Percentiles rank a stretch among this genome's conserved stretches.
Evolutionary conservation across 768 basidiomycete genomes (phyloP).

Genomic region (Auriculariales sp.): DNA sequence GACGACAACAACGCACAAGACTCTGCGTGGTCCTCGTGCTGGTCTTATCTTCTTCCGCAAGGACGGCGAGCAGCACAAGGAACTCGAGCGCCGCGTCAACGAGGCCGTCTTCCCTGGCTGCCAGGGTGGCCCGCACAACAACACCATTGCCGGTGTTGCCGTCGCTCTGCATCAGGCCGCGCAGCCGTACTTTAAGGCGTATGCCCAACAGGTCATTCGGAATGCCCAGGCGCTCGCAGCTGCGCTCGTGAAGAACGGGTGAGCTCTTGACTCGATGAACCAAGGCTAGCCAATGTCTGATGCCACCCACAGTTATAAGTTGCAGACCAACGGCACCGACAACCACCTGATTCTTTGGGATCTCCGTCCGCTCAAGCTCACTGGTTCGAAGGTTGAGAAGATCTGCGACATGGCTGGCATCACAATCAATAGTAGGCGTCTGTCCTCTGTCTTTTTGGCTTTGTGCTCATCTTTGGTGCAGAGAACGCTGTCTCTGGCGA

Average conservation of each 20-base stretch:
- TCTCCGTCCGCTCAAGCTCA: constrained; percentile 82
- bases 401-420: constrained; percentile 93
- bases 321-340: constrained; percentile 93
- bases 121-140: constrained; percentile 99
- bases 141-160: constrained; percentile 92
- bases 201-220: constrained; percentile 87
- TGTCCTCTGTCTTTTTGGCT: background rate
- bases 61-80: constrained; percentile 63
- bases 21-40: constrained; percentile 93
- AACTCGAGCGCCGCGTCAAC: constrained; percentile 94
- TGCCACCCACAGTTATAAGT: no score
- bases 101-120: constrained; percentile 99
- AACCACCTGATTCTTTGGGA: constrained; percentile 99
- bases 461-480: constrained; percentile 13
- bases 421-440: constrained; percentile 77
- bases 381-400: constrained; percentile 98
- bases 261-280: no score
- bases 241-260: constrained; percentile 55
- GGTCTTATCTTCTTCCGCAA: constrained; percentile 98
- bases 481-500: constrained; percentile 97
- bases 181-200: constrained; percentile 77
- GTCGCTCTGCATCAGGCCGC: constrained; percentile 84
- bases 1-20: constrained; percentile 98
- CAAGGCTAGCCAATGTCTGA: no score
- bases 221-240: constrained; percentile 72